Percentiles rank a stretch among this genome's conserved stretches.
Conservation (phyloP, 805 yeast genomes). For the Torulaspora delbrueckii region DNA sequence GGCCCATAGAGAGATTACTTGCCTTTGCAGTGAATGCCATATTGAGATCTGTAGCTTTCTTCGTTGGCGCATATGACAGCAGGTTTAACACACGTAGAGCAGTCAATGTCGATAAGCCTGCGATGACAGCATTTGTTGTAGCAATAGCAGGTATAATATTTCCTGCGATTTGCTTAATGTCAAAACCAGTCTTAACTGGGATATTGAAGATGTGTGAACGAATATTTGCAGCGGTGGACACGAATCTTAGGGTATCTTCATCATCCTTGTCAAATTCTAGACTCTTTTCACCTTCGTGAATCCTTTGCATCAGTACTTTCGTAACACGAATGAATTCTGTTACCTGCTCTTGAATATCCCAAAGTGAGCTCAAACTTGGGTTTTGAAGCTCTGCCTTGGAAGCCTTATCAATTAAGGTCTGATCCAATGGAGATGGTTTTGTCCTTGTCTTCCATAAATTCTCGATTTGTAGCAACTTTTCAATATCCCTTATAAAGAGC, state of each 20-base stretch:
- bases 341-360: conserved; percentile 63
- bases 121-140: conserved; percentile 91
- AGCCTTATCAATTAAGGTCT: conserved; percentile 16
- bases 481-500: conserved; percentile 70
- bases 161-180: conserved; percentile 92
- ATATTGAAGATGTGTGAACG: conserved; percentile 68
- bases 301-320: conserved; percentile 47
- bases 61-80: conserved; percentile 31
- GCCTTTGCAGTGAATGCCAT: conserved; percentile 52
- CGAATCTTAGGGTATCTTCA: conserved; percentile 83
- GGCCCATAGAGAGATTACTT: conserved; percentile 41
- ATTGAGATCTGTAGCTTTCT: conserved; percentile 36
- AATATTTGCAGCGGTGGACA: conserved; percentile 77
- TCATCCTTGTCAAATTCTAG: conserved; percentile 92
- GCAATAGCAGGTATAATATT: conserved; percentile 98
- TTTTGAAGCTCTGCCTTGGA: conserved; percentile 19
- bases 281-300: conserved; percentile 32
- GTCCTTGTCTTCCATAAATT: conserved; percentile 71
- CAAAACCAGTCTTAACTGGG: conserved; percentile 70
- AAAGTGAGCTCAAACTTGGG: conserved; percentile 38
- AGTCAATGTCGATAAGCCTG: conserved; percentile 78
- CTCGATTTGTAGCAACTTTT: conserved; percentile 63
- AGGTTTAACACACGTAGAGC: conserved; percentile 52
- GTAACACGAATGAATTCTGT: conserved; percentile 51
- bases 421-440: conserved; percentile 61